Evolutionary conservation across 352 stramenopile species (phyloP).

Genomic region (Globisporangium solare): DNA sequence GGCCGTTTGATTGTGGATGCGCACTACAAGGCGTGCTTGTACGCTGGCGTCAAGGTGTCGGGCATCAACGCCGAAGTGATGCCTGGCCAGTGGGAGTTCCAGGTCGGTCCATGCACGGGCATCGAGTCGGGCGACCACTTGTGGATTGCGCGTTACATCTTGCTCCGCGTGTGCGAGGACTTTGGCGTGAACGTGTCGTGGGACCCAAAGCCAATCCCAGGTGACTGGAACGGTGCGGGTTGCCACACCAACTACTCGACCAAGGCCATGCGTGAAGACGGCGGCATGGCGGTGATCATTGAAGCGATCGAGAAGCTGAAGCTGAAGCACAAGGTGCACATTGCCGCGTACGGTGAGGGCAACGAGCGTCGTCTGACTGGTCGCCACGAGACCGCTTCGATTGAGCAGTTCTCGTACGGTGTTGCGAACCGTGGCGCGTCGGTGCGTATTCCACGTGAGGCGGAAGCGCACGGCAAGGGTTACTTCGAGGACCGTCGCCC

Average conservation of each 20-base stretch:
- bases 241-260: constrained; percentile 97
- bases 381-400: constrained; percentile 94
- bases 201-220: constrained; percentile 97
- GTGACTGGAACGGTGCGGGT: constrained; percentile 97
- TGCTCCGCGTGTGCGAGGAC: constrained; percentile 96
- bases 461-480: constrained; percentile 88
- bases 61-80: constrained; percentile 98
- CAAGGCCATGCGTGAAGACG: constrained; percentile 93
- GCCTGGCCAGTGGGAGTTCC: constrained; percentile 97
- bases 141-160: constrained; percentile 96
- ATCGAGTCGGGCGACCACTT: constrained; percentile 96
- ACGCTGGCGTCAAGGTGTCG: constrained; percentile 93
- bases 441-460: constrained; percentile 89
- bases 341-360: constrained; percentile 94
- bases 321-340: constrained; percentile 96
- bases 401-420: constrained; percentile 96
- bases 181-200: constrained; percentile 97
- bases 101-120: constrained; percentile 95
- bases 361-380: constrained; percentile 97
- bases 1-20: constrained; percentile 93
- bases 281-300: constrained; percentile 93
- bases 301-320: constrained; percentile 97
- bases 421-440: constrained; percentile 96
- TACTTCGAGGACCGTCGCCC: constrained; percentile 96
- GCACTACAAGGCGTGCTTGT: constrained; percentile 94